Conservation (phyloP, 78 protist genomes). For the Dictyostelium discoideum region DNA sequence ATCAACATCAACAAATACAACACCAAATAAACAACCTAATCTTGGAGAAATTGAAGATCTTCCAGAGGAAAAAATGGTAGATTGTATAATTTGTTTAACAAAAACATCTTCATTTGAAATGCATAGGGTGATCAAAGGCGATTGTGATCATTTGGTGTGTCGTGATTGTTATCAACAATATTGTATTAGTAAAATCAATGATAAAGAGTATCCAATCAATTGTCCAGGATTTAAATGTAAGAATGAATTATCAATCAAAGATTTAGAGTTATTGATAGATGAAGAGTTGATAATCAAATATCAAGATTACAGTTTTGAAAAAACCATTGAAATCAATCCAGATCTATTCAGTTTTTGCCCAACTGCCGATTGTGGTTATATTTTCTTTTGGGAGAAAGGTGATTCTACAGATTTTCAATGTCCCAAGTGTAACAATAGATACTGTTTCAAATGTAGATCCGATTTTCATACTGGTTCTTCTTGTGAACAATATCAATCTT, state of each 20-base stretch:
- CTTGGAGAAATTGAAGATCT: neutral
- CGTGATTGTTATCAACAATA: constrained; percentile 39
- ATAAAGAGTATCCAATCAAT: constrained; percentile 41
- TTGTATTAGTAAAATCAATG: constrained; percentile 46
- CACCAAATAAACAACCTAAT: neutral
- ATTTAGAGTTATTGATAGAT: constrained; percentile 17
- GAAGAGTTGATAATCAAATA: constrained; percentile 3
- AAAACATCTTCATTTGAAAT: constrained; percentile 19
- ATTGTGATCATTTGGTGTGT: constrained; percentile 16
- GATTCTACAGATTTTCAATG: constrained; percentile 41
- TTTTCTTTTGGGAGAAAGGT: constrained; percentile 52
- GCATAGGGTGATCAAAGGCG: neutral
- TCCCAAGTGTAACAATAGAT: constrained; percentile 40
- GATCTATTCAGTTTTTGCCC: constrained; percentile 50
- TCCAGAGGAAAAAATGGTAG: neutral
- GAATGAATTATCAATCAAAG: constrained; percentile 10
- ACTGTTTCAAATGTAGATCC: constrained; percentile 47
- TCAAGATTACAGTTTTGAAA: constrained; percentile 29
- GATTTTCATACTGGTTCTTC: constrained; percentile 17
- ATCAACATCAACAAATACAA: neutral
- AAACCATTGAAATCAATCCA: constrained; percentile 17
- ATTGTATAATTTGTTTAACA: constrained; percentile 44
- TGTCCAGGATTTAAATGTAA: constrained; percentile 51
- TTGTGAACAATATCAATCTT: constrained; percentile 29
- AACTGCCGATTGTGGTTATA: constrained; percentile 54